Evolutionary conservation across 2,329 filamentous ascomycete species (phyloP).

Genomic region (Westerdykella sp.): DNA sequence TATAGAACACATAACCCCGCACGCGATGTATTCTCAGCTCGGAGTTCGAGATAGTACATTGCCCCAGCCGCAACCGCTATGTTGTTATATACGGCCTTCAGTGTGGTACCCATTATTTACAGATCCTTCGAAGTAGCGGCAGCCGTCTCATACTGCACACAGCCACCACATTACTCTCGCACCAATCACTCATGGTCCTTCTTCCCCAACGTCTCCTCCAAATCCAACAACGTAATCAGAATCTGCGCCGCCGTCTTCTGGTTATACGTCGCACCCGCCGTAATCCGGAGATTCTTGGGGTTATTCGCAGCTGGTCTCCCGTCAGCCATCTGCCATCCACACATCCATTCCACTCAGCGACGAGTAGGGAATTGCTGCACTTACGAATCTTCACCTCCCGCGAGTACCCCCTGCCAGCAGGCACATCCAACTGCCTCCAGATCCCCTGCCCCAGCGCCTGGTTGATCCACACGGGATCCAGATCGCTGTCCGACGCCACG

Average conservation of each 20-base stretch:
- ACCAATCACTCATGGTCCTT: no score
- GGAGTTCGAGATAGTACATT: no score
- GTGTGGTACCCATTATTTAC: no score
- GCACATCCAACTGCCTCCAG: constrained; percentile 13
- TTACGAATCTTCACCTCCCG: constrained; percentile 15
- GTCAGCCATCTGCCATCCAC: constrained; percentile 7
- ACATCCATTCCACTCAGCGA: constrained; percentile 10
- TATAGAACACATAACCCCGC: no score
- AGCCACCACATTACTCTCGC: no score
- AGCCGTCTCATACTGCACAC: no score
- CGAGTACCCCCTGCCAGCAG: constrained; percentile 12
- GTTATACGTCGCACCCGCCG: constrained; percentile 11
- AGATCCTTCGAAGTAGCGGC: no score
- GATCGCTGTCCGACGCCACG: constrained; percentile 10
- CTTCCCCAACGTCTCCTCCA: constrained; percentile 11
- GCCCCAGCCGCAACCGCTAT: no score
- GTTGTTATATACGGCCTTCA: no score
- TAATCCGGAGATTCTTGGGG: constrained; percentile 12
- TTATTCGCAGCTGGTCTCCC: constrained; percentile 3
- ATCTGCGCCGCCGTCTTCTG: constrained; percentile 8
- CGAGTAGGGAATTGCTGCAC: constrained; percentile 7
- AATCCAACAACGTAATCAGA: constrained; percentile 14
- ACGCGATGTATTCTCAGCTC: no score
- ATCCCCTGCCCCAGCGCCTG: constrained; percentile 11
- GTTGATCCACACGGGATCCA: constrained; percentile 14